Base-by-base conservation (phyloP, 306 rosid species). In the Aeschynomene evenia region DNA sequence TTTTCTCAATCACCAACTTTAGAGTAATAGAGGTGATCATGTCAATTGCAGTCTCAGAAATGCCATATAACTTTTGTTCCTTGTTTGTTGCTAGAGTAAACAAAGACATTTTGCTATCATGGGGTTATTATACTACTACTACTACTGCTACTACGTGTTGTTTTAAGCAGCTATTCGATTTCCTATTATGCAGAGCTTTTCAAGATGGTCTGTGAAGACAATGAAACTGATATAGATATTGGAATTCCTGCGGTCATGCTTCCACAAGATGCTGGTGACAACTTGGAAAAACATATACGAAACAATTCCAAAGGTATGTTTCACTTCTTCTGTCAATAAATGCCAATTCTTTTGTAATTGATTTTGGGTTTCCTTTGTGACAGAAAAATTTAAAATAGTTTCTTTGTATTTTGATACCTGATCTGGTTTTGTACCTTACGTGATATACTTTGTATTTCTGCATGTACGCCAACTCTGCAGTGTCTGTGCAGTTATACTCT, bases 401-500 rank as follows among this genome's bases (percentile, higher is more conserved):
- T 19, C 21, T 55, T 66, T 54, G 19, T 21, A 13, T 37, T 31
- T 57, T 42, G 43, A 24, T 54, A 49, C 63, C 42, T 61, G 62
- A 29, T 63, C 54, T 71, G 64, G 68, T 50, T 56, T 64, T 64
- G 9, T 68, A 34, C 48, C 76, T 55, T 15, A 28, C 58, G 45
- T 4, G 50, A 40, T 20, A 62, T 63, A 28, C 31, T 43, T 54
- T 80, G 70, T 63, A 18, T 52, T 70, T 79, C 43, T 70, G 73
- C 75, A 63, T 57, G 76, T 36, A 46, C 16, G 21, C 39, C 67
- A 26, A 31, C 63, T 66, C 55, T 61, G 76, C 71, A 93, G 97
- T 93, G 75, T 88, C 96, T 46, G 89, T 93, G 90, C 97, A 90
- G 87, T 83, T 93, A 68, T 93, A 93, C 78, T 93, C 97, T 70